Percentiles rank a stretch among this genome's conserved stretches.
These are phyloP conservation scores for Coniosporium uncinatum DNA, from an alignment of 2,329 filamentous ascomycete genomes.

Conservation along the genomic window DNA sequence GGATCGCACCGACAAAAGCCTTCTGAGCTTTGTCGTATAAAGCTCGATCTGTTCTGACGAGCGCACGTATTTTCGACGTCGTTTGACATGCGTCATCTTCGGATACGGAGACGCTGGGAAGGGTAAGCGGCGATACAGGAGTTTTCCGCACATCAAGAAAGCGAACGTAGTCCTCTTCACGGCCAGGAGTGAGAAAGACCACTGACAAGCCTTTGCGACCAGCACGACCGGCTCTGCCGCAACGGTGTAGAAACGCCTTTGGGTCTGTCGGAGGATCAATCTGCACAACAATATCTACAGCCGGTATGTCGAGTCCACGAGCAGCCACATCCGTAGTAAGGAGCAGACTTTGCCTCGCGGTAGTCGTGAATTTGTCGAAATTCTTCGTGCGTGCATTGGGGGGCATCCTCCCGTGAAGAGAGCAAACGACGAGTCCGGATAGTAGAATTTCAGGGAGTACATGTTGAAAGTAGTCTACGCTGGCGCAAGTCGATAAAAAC, in stretches of 20 bases:
- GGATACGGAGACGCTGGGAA: slow-evolving; percentile 42
- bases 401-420: slow-evolving; percentile 89
- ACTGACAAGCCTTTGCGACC: slow-evolving; percentile 74
- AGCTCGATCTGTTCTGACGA: slow-evolving; percentile 31
- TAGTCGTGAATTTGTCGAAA: slow-evolving; percentile 72
- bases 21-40: slow-evolving; percentile 85
- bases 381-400: slow-evolving; percentile 86
- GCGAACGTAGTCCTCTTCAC: slow-evolving; percentile 82
- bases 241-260: slow-evolving; percentile 71
- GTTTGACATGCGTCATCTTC: slow-evolving; percentile 53
- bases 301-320: slow-evolving; percentile 84
- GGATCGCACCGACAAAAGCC: slow-evolving; percentile 90
- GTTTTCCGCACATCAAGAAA: slow-evolving; percentile 88
- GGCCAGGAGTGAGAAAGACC: slow-evolving; percentile 75
- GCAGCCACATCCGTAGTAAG: slow-evolving; percentile 92
- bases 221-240: slow-evolving; percentile 57
- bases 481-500: slow-evolving; percentile 90
- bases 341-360: slow-evolving; percentile 71
- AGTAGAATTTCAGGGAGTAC: slow-evolving; percentile 66
- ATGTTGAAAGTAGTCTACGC: slow-evolving; percentile 90
- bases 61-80: slow-evolving; percentile 27
- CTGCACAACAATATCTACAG: slow-evolving; percentile 88
- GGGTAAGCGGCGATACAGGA: slow-evolving; percentile 60
- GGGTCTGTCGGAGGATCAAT: slow-evolving; percentile 83
- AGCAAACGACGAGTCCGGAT: slow-evolving; percentile 58